Percentiles rank a stretch among this genome's conserved stretches.
Evolutionary conservation across 2,329 filamentous ascomycete species (phyloP).

Genomic region (Cryphonectria japonica): DNA sequence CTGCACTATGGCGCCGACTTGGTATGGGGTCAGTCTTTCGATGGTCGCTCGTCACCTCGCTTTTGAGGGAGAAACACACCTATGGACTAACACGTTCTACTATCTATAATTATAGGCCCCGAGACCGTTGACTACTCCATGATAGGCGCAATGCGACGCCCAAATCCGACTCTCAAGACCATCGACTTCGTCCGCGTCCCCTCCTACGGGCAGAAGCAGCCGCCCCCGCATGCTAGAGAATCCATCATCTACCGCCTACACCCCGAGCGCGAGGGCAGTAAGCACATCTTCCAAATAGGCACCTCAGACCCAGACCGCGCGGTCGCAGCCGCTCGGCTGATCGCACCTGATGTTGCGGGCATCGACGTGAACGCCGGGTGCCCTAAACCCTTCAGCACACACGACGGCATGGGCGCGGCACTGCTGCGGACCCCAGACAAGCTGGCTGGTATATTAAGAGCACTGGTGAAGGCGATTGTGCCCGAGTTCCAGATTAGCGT

Average conservation of each 20-base stretch:
- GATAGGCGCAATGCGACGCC: constrained; percentile 79
- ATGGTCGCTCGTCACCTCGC: constrained; percentile 3
- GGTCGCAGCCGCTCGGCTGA: constrained; percentile 80
- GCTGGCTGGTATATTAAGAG: constrained; percentile 80
- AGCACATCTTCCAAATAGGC: constrained; percentile 89
- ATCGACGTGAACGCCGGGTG: constrained; percentile 99
- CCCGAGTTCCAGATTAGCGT: constrained; percentile 85
- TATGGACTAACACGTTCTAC: constrained; percentile 20
- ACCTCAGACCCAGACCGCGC: constrained; percentile 82
- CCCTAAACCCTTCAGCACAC: constrained; percentile 93
- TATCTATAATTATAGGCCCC: constrained; percentile 61
- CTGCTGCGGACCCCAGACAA: constrained; percentile 83
- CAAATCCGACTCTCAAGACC: constrained; percentile 76
- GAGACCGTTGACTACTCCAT: constrained; percentile 93
- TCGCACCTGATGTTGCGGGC: constrained; percentile 85
- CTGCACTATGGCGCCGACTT: constrained; percentile 95
- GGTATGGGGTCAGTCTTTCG: constrained; percentile 75
- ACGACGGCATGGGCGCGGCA: constrained; percentile 93
- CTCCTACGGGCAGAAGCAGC: constrained; percentile 68
- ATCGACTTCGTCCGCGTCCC: constrained; percentile 83
- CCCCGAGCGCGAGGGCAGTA: constrained; percentile 72
- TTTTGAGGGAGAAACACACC: background rate
- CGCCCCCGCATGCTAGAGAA: constrained; percentile 57
- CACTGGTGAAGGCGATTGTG: constrained; percentile 78
- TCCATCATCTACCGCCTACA: constrained; percentile 85